Conservation (phyloP, 192 early-diverging fungal species). For the Lobulomyces angularis region DNA sequence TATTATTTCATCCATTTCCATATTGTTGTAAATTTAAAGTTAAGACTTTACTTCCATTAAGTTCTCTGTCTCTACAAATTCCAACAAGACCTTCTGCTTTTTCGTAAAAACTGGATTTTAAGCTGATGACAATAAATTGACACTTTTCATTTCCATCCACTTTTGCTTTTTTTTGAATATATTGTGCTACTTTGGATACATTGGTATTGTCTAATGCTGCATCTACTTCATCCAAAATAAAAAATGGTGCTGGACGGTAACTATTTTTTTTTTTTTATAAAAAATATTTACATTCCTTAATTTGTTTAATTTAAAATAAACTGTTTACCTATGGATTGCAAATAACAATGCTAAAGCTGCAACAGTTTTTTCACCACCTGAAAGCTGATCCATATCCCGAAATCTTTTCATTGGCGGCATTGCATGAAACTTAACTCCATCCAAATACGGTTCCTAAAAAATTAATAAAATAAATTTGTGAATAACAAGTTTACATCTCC, state of each 20-base stretch:
- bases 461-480: neutral
- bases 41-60: constrained; percentile 69
- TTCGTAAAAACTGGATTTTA: constrained; percentile 91
- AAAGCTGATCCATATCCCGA: constrained; percentile 97
- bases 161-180: constrained; percentile 63
- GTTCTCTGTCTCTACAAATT: constrained; percentile 82
- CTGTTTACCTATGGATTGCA: constrained; percentile 69
- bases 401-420: constrained; percentile 99
- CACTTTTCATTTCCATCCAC: constrained; percentile 32
- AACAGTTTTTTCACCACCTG: constrained; percentile 97
- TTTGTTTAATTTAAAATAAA: neutral
- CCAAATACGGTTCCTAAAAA: constrained; percentile 74
- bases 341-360: constrained; percentile 93
- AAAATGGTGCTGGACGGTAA: constrained; percentile 93
- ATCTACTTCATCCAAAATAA: constrained; percentile 98
- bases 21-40: constrained; percentile 68
- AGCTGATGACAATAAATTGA: constrained; percentile 97
- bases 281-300: constrained; percentile 1
- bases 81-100: constrained; percentile 85
- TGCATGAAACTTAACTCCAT: constrained; percentile 93
- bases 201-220: constrained; percentile 96
- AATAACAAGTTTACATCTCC: constrained; percentile 42
- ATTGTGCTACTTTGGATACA: constrained; percentile 81
- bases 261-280: no score
- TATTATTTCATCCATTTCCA: no score